Percentiles rank a stretch among this genome's conserved stretches.
Evolutionary conservation across 208 protist species (phyloP).

Genomic region (Trypanosoma grayi): DNA sequence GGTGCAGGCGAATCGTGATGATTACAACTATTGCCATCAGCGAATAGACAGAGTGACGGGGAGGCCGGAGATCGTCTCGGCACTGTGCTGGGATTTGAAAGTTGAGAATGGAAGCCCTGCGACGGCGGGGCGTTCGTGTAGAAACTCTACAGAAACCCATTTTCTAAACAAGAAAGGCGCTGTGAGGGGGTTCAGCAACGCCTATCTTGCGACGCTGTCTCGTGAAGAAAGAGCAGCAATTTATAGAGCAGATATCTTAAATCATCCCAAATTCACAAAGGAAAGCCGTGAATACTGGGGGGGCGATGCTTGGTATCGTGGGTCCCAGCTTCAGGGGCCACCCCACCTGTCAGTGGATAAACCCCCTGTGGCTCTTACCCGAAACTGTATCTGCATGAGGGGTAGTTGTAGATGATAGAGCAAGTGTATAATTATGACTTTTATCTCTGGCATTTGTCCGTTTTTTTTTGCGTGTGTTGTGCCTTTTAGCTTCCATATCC

Average conservation of each 20-base stretch:
- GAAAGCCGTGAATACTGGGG: constrained; percentile 26
- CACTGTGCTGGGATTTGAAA: constrained; percentile 68
- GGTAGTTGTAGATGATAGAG: constrained; percentile 2
- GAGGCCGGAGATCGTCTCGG: constrained; percentile 56
- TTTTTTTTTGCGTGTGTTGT: neutral
- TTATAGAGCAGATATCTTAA: constrained; percentile 39
- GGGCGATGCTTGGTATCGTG: constrained; percentile 41
- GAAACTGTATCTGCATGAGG: constrained; percentile 28
- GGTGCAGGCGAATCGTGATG: neutral
- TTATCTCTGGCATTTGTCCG: neutral
- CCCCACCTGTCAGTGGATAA: neutral
- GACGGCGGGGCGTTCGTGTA: neutral
- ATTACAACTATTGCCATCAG: constrained; percentile 30
- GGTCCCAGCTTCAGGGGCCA: constrained; percentile 52
- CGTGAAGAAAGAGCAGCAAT: constrained; percentile 35
- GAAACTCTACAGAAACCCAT: neutral
- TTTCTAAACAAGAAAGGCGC: neutral
- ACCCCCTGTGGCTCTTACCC: constrained; percentile 2
- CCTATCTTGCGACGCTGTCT: constrained; percentile 27
- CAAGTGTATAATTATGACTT: neutral
- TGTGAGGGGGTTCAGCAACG: constrained; percentile 1
- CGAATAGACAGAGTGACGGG: constrained; percentile 58
- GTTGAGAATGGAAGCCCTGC: neutral
- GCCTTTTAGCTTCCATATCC: neutral
- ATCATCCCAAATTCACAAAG: constrained; percentile 55